These are phyloP conservation scores for Paxillus rubicundulus DNA, from an alignment of 768 basidiomycete genomes.

Conservation along the genomic window DNA sequence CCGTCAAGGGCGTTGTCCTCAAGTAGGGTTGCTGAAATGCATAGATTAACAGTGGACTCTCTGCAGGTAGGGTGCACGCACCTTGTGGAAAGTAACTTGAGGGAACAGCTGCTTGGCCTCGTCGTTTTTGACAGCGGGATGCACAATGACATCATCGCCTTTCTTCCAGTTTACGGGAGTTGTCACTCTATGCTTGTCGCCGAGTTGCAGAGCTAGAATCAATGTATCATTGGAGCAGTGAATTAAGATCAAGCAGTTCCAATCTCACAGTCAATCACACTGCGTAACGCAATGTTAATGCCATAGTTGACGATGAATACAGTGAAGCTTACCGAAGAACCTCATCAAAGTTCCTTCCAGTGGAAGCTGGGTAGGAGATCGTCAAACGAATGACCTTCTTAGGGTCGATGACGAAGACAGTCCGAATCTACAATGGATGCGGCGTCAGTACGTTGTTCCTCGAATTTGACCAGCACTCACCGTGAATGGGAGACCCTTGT, in stretches of 20 bases:
- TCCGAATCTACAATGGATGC: slow-evolving; percentile 64
- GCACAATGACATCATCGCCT: slow-evolving; percentile 93
- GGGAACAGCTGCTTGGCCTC: slow-evolving; percentile 94
- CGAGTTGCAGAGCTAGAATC: slow-evolving; percentile 74
- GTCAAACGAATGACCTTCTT: slow-evolving; percentile 92
- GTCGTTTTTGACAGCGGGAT: slow-evolving; percentile 77
- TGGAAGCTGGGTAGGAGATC: slow-evolving; percentile 90
- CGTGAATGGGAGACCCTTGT: slow-evolving; percentile 91
- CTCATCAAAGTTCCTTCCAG: slow-evolving; percentile 90
- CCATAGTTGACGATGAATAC: background rate
- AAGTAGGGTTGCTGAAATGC: slow-evolving; percentile 68
- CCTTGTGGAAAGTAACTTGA: slow-evolving; percentile 74
- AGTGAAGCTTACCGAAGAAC: slow-evolving; percentile 48
- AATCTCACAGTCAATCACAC: slow-evolving; percentile 73
- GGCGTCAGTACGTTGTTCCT: background rate
- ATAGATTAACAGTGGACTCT: background rate
- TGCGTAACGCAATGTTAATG: slow-evolving; percentile 15
- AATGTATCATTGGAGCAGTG: slow-evolving; percentile 6
- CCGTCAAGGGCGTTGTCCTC: slow-evolving; percentile 65
- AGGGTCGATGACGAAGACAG: slow-evolving; percentile 97
- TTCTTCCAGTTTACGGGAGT: slow-evolving; percentile 96
- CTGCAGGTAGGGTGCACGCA: slow-evolving; percentile 29
- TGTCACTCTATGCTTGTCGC: slow-evolving; percentile 79
- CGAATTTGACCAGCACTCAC: slow-evolving; percentile 33
- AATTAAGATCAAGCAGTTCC: slow-evolving; percentile 34